Evolutionary conservation across 371 early-diverging fungal species (phyloP), one percentile per base, ranked within the genome.

Genomic region (Mortierella sp.): DNA sequence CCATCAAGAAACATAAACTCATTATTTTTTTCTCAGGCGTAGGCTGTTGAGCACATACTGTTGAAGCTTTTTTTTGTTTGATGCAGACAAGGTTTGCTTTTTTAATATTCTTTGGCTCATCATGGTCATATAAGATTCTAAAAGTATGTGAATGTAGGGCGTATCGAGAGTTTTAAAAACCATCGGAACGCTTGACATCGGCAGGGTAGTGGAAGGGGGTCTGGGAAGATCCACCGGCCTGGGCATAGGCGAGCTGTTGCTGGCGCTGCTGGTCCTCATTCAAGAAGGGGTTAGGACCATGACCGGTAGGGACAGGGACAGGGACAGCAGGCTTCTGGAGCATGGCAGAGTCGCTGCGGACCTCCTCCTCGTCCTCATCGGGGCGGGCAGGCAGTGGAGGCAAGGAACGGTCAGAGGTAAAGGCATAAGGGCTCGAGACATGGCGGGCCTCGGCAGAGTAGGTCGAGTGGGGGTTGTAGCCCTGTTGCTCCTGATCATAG

Each of bases 251-350:
- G 37, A 61, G n/a, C 22, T 61, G 61, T 39, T 61, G 61, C 61
- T 61, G 61, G 16, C 16, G 61, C 8, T 22, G 2, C 61, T 61
- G 61, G 39, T 61, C 61, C 2, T 37, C 61, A 11, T 31, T 61
- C 61, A 61, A 37, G 39, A 61, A 61, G 10, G 61, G 61, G 61
- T 61, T 61, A 22, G 34, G 16, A 19, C 61, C 61, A 61, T 34
- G 31, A 53, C 29, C n/a, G 7, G 24, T 10, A n/a, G 24, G 4
- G 5, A 4, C 55, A 29, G 7, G 29, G 6, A 53, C 16, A 53
- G 55, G 26, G 11, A 24, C 24, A 55, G 16, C 61, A 34, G 39
- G 61, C 37, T 61, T 61, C 22, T 34, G 39, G n/a, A 61, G 34
- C 34, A 61, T 61, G 16, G 61, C 61, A 9, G 61, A 61, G 10